Conservation (phyloP, 139 green algal species). For the Haematococcus sp. region DNA sequence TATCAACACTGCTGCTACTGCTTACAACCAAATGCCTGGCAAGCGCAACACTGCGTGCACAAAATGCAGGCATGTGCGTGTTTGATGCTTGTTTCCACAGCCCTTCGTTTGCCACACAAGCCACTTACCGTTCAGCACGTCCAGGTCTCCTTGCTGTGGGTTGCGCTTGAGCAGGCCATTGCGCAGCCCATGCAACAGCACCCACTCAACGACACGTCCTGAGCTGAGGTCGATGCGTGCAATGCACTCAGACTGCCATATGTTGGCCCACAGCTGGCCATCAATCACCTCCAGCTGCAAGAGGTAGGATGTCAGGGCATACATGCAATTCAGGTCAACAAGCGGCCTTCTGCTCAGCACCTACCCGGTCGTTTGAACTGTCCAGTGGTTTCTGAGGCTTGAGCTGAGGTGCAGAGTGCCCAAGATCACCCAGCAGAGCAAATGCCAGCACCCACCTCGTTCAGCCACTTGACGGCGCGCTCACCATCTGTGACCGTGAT, state of each 20-base stretch:
- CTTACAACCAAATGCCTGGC: neutral
- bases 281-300: constrained; percentile 79
- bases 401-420: no score
- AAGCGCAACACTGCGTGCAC: neutral
- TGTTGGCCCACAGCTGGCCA: constrained; percentile 79
- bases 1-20: neutral
- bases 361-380: no score
- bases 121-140: constrained; percentile 88
- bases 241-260: constrained; percentile 87
- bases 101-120: no score
- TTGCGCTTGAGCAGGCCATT: constrained; percentile 16
- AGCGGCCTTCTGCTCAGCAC: no score
- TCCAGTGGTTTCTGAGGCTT: neutral
- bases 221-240: constrained; percentile 65
- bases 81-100: no score
- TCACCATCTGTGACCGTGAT: constrained; percentile 39
- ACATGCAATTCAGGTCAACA: neutral
- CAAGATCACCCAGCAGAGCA: no score
- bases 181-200: constrained; percentile 54
- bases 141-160: constrained; percentile 28
- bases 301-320: no score
- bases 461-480: constrained; percentile 46
- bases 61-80: no score
- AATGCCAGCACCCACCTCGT: constrained; percentile 65
- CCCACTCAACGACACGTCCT: constrained; percentile 67